Evolutionary conservation across 148 eudicot species (phyloP).

Genomic region (Polygonum aviculare): DNA sequence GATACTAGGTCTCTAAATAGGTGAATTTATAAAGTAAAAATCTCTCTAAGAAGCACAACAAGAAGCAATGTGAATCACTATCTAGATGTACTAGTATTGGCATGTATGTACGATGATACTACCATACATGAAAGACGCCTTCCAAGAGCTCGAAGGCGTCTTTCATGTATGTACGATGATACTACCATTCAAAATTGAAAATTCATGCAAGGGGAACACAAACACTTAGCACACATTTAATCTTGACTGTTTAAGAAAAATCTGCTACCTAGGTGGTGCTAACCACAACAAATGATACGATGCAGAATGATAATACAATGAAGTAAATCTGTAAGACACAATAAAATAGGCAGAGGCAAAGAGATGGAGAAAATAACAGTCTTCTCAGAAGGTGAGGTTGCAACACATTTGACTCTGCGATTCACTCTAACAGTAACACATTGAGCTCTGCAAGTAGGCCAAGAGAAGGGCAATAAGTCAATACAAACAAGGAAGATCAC

Average conservation of each 20-base stretch:
- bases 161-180: background rate
- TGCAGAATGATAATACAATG: background rate
- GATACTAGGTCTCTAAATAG: background rate
- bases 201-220: background rate
- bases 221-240: background rate
- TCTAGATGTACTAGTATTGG: background rate
- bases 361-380: background rate
- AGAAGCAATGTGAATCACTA: background rate
- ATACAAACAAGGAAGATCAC: background rate
- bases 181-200: background rate
- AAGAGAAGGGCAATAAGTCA: background rate
- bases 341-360: background rate
- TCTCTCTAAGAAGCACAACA: background rate
- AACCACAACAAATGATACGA: background rate
- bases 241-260: background rate
- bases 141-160: too few relatives aligned
- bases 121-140: too few relatives aligned
- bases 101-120: too few relatives aligned
- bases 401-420: slow-evolving; percentile 22
- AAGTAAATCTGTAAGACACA: background rate
- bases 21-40: too few relatives aligned
- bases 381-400: background rate
- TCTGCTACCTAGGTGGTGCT: background rate
- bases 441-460: slow-evolving; percentile 14
- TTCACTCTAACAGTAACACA: slow-evolving; percentile 13